Evolutionary conservation across 108 stramenopile genomes (phyloP), one percentile per base, ranked within the genome.

Genomic region (Cyclostephanos invisitatus): DNA sequence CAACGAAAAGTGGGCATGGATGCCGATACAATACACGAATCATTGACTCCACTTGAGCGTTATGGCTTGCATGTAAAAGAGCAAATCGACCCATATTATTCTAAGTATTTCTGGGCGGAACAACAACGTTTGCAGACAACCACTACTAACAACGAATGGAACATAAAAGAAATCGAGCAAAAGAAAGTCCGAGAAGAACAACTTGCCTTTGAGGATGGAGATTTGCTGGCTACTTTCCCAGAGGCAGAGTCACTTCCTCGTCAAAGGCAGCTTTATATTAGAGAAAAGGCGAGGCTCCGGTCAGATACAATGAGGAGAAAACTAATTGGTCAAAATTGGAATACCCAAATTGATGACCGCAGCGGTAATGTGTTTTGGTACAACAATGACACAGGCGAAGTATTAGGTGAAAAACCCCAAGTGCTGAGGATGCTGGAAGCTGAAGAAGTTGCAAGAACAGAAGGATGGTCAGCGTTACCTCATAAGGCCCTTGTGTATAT

Each of bases 351-450:
- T 3, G 95, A 96, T 47, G 88, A 80, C 22, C 10, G 75, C 21
- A 78, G 85, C 28, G 75, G 87, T 20, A 64, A 59, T 15, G 73
- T 73, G 0, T 93, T 91, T 37, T 96, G 87, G 87, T 91, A 92
- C 78, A 93, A 96, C 64, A 68, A 60, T 46, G 95, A 96, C 74
- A 91, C 92, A n/a, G 95, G 91, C 14, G 95, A 96, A 78, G 88
- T 91, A 1, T 54, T 76, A 5, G 91, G 89, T 87, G 87, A 92
- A 35, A 92, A 83, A 66, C 95, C 95, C 9, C 28, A 15, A 20
- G 82, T 89, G 8, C 62, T 96, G 28, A 46, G 82, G 28, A 89
- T 89, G 67, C 67, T 91, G 15, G 87, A 92, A 53, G 91, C 82
- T 37, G 58, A 84, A 44, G 77, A 75, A 27, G 9, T 68, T 29